phyloP scores from a whole-genome alignment of 768 basidiomycete genomes.

The Tulasnella sp. region DNA sequence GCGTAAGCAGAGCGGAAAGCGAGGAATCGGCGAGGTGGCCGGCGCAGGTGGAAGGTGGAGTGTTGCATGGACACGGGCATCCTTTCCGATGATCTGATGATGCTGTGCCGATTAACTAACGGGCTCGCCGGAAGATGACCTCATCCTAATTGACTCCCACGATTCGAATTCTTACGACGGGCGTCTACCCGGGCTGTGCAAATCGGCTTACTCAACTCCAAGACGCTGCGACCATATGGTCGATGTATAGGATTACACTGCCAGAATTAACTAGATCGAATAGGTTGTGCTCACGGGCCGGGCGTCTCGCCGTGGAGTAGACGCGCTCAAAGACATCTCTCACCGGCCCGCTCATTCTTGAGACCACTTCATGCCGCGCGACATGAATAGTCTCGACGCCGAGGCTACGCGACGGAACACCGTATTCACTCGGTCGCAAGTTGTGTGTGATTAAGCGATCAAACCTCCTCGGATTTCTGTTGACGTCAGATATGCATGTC shows the following conservation, averaged over 20 bases:
- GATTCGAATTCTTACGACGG: constrained; percentile 4
- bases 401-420: neutral
- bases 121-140: neutral
- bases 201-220: constrained; percentile 2
- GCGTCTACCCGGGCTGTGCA: constrained; percentile 17
- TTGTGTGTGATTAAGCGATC: neutral
- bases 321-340: constrained; percentile 2
- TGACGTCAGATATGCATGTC: neutral
- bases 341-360: constrained; percentile 10
- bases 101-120: neutral
- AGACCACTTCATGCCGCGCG: constrained; percentile 8
- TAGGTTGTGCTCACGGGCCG: neutral
- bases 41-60: neutral
- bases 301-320: neutral
- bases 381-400: neutral
- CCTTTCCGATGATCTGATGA: constrained; percentile 9
- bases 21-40: constrained; percentile 14
- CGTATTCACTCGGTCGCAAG: neutral
- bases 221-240: constrained; percentile 15
- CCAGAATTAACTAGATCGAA: neutral
- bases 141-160: constrained; percentile 13
- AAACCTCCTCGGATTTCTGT: neutral
- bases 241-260: constrained; percentile 10
- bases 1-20: constrained; percentile 7
- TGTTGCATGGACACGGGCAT: neutral